Conservation (phyloP, 129 eudicot species). For the Solidago caesia region DNA sequence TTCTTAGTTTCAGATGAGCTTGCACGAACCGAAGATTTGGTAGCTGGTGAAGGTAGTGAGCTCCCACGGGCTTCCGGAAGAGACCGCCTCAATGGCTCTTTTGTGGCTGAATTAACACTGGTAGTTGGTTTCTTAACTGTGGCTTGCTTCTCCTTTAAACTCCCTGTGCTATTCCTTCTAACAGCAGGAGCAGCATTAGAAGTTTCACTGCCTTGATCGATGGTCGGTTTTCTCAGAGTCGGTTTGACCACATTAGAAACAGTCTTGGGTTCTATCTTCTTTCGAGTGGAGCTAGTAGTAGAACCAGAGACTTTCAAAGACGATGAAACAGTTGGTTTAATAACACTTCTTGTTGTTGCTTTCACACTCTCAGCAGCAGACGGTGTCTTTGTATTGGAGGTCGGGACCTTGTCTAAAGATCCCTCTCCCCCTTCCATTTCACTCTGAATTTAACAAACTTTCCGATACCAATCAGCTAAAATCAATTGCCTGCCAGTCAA, state of each 20-base stretch:
- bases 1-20: constrained; percentile 45
- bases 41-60: constrained; percentile 42
- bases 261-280: constrained; percentile 45
- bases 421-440: constrained; percentile 42
- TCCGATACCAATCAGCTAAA: constrained; percentile 13
- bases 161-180: constrained; percentile 91
- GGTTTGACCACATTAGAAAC: constrained; percentile 37
- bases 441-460: constrained; percentile 26
- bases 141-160: constrained; percentile 56
- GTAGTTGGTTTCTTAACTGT: constrained; percentile 40
- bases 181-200: constrained; percentile 49
- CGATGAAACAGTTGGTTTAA: constrained; percentile 40
- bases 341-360: constrained; percentile 35
- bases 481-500: constrained; percentile 17
- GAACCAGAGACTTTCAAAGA: constrained; percentile 41
- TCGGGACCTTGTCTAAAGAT: constrained; percentile 31
- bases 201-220: constrained; percentile 35
- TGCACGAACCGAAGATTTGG: constrained; percentile 39
- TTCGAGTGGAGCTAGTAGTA: constrained; percentile 35
- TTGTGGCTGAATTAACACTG: constrained; percentile 38
- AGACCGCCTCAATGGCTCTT: constrained; percentile 66
- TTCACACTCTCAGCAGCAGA: constrained; percentile 39
- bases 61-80: constrained; percentile 70
- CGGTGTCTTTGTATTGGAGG: constrained; percentile 29
- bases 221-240: constrained; percentile 40